Conservation (phyloP, 148 eudicot genomes). For the Cornus controversa region DNA sequence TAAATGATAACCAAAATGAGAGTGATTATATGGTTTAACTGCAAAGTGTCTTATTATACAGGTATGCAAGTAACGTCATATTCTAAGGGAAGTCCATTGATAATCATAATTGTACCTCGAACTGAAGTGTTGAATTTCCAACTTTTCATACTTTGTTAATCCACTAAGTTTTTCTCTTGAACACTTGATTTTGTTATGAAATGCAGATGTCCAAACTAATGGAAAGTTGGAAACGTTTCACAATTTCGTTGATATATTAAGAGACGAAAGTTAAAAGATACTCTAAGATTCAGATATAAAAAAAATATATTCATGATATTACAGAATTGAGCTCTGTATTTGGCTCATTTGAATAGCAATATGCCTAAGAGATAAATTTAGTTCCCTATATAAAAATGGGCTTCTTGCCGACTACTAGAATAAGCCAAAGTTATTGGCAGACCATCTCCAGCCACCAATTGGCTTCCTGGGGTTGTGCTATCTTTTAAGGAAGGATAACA, state of each 20-base stretch:
- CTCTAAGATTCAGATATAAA: too few relatives aligned
- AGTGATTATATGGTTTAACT: too few relatives aligned
- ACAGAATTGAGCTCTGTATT: background rate
- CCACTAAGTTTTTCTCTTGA: background rate
- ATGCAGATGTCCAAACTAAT: too few relatives aligned
- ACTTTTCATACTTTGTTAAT: background rate
- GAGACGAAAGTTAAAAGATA: background rate
- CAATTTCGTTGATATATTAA: background rate
- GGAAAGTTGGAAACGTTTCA: too few relatives aligned
- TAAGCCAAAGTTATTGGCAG: background rate
- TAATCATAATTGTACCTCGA: background rate
- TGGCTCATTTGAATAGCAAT: background rate
- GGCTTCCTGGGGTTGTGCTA: background rate
- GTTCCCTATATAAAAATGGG: background rate
- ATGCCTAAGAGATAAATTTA: background rate
- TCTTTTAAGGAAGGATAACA: background rate
- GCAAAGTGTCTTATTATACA: too few relatives aligned
- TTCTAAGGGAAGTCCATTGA: background rate
- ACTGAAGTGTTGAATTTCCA: background rate
- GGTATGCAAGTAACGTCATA: too few relatives aligned
- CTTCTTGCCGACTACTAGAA: background rate
- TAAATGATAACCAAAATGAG: too few relatives aligned
- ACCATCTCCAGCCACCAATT: background rate
- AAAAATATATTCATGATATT: background rate
- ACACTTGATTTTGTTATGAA: too few relatives aligned